Base-by-base conservation (phyloP, 305 asterid genomes). In the Fraxinus latifolia region DNA sequence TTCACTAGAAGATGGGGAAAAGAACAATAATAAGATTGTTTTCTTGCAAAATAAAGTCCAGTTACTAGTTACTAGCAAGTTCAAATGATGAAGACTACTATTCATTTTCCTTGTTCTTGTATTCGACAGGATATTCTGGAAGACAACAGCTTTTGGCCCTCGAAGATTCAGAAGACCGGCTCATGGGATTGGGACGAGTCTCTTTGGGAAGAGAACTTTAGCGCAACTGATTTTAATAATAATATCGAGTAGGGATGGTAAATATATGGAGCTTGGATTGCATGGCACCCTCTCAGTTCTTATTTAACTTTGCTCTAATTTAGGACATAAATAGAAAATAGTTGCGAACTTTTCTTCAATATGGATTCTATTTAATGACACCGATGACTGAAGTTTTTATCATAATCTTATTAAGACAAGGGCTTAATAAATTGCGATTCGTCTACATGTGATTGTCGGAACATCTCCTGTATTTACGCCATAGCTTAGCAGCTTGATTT, bases 131-230 rank as follows among this genome's bases (percentile, higher is more conserved):
- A 67, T 75, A 73, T 53, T 60, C 17, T 29, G 12, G 91, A 50
- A 21, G 86, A 85, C 19, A 62, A 62, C 50, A 19, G 31, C 5
- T 0, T 17, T 6, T 62, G 79, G 78, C 3, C 81, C 19, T n/a
- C 88, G 15, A 70, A 36, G 58, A 78, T 47, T 47, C 89, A 87
- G 76, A 82, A 34, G 75, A 79, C 76, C 75, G 83, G 75, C 67
- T 65, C 84, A 55, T 82, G 87, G 89, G 88, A 89, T 74, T 89
- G 88, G 92, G 90, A 89, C 62, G 91, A 88, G 79, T 72, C 86
- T 75, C 86, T 85, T 23, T 44, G 86, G n/a, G 88, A 88, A 11
- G 88, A 82, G 21, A 80, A 82, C 74, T 75, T 85, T n/a, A 78
- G 79, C 87, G 42, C 72, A 2, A 77, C 68, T 19, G 72, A 81